A percentile compares a stretch with the other conserved stretches of the same genome.
Evolutionary conservation across 441 rosid species (phyloP).

Genomic region (Corymbia citriodora): DNA sequence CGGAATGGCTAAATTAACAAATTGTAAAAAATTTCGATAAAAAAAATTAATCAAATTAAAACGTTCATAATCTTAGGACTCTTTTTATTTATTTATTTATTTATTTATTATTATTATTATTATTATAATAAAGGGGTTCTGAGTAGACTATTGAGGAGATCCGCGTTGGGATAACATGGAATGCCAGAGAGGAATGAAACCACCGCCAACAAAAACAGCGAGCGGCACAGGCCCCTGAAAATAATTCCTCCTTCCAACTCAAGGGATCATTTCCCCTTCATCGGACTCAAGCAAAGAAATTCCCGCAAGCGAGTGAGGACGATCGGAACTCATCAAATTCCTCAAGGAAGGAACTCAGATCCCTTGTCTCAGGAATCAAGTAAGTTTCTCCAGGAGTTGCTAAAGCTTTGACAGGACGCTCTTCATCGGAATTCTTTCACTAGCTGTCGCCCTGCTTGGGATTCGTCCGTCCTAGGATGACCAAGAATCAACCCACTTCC

Average conservation of each 20-base stretch:
- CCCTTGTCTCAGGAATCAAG: background rate
- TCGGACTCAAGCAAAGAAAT: background rate
- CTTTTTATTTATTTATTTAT: too few relatives aligned
- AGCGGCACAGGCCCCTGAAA: background rate
- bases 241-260: background rate
- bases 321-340: background rate
- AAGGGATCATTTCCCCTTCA: background rate
- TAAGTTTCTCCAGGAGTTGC: background rate
- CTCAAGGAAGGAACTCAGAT: background rate
- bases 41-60: accelerated
- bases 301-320: background rate
- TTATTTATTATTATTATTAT: accelerated
- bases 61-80: too few relatives aligned
- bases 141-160: background rate
- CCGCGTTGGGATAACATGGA: background rate
- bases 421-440: background rate
- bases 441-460: background rate
- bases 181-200: background rate
- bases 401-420: background rate
- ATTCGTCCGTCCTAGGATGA: background rate
- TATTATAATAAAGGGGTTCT: background rate
- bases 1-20: accelerated
- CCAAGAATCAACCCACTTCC: background rate
- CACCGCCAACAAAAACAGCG: background rate
- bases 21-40: accelerated